Base-by-base conservation (phyloP, 441 rosid species). In the Adansonia gregorii region DNA sequence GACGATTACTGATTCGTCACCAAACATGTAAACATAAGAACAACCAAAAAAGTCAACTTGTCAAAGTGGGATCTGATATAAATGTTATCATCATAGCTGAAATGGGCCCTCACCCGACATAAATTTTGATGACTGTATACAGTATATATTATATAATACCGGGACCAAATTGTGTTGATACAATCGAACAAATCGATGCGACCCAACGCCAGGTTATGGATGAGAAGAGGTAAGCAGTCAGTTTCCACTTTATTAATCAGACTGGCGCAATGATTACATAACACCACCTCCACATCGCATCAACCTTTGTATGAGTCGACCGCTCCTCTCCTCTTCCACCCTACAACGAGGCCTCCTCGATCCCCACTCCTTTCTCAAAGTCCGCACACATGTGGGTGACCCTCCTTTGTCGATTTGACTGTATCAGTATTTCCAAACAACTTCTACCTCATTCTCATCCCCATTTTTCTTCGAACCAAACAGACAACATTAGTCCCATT, bases 81-180 rank as follows among this genome's bases (percentile, higher is more conserved):
- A 45, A 67, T 67, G 35, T 45, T 31, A 67, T 45, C 31, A 19
- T 10, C 31, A 67, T 43, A 5, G 31, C 19, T 35, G 67, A 64
- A 35, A 35, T 64, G 67, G 51, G 72, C 8, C 72, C 31, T 15
- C n/a, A 4, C 31, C 54, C 72, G 31, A 45, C 70, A 66, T 8
- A 64, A 41, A 19, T 66, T 66, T 66, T 66, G 70, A 39, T 66
- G 70, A 66, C 8, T 7, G 8, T 43, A 43, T 43, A 43, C 8
- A 43, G 41, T 35, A 43, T 6, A 61, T 61, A 22, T 27, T 61
- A 22, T 61, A 12, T 24, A 9, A 4, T 52, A 35, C 41, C 41
- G 17, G 60, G 60, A 56, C 24, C 58, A n/a, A 15, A n/a, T 54
- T 59, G 24, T 59, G 39, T 22, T 24, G 48, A 24, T 60, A 11